Base-by-base conservation (phyloP, 805 yeast species). In the Yarrowia sp. region DNA sequence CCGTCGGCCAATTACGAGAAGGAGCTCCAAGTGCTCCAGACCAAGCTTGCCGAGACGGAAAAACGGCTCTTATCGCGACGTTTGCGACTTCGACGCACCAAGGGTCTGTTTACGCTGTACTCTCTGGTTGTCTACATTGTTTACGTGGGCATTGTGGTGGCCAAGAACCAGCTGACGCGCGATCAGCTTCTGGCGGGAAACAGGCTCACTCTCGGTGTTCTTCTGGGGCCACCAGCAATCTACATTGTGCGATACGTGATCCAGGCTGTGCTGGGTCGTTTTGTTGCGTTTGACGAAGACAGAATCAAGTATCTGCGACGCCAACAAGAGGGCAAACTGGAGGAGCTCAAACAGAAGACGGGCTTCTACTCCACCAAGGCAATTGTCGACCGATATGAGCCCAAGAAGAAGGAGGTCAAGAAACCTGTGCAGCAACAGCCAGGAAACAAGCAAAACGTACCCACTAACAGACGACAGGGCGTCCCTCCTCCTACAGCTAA, bases 291-390 rank as follows among this genome's bases (percentile, higher is more conserved):
- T 26, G 70, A 75, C 36, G 75, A 76, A 16, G 72, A 71, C 41
- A 55, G 69, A 35, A 72, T 84, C 56, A 77, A 78, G 68, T 68
- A 70, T 12, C 76, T 87, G 66, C 77, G 79, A 69, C 80, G 79
- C 32, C 76, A 81, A 58, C 91, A 88, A 70, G 79, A 80, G 68
- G 77, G 77, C 35, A 86, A 87, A 75, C 82, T 90, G 61, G 89
- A 88, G 26, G 90, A 87, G 70, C 80, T 90, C 77, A 90, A 90
- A 77, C 81, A 84, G 69, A 82, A 86, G 74, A 90, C 97, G 15
- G 89, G 90, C 72, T 94, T 86, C 77, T 85, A 89, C 73, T 83
- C 88, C 14, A 90, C 97, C 0, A 87, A 87, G 77, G 87, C 89
- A n/a, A 81, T 93, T 56, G 79, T 93, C 53, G 85, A 83, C 65